phyloP scores from a whole-genome alignment of 257 asterid species.

The Solanum chmielewskii region DNA sequence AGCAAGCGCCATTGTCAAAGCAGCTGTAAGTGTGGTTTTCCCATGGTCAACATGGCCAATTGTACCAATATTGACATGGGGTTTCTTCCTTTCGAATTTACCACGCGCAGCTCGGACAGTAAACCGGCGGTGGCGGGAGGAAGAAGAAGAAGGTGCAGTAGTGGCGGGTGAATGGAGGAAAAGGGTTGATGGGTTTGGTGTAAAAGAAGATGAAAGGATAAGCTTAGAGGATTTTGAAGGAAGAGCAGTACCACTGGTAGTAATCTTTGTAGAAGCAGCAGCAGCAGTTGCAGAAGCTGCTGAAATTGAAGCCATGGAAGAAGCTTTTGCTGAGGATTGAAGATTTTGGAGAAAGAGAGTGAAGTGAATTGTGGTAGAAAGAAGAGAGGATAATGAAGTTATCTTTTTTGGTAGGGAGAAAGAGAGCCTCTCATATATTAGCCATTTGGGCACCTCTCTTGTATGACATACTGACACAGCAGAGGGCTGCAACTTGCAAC shows the following conservation, averaged over 20 bases:
- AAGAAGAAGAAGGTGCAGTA: constrained; percentile 11
- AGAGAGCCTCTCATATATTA: neutral
- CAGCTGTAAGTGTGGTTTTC: constrained; percentile 91
- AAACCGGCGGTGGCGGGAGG: constrained; percentile 27
- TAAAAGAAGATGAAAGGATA: constrained; percentile 55
- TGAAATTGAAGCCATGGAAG: constrained; percentile 13
- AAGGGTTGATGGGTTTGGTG: constrained; percentile 35
- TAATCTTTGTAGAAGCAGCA: neutral
- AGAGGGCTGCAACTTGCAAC: neutral
- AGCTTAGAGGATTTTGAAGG: constrained; percentile 20
- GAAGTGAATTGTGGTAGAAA: neutral
- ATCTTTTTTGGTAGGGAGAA: neutral
- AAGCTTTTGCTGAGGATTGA: neutral
- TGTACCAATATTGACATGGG: constrained; percentile 91
- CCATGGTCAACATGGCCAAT: constrained; percentile 99
- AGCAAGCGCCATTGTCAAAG: constrained; percentile 88
- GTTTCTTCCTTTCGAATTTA: constrained; percentile 85
- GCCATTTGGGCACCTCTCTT: neutral
- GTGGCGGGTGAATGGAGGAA: constrained; percentile 27
- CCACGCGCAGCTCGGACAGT: constrained; percentile 77
- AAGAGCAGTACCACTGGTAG: neutral
- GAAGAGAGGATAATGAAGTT: neutral
- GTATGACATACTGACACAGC: neutral
- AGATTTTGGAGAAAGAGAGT: neutral
- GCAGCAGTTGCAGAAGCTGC: constrained; percentile 9